Conservation (phyloP, 2,329 filamentous ascomycete genomes). For the Colletotrichum cordylinicola region DNA sequence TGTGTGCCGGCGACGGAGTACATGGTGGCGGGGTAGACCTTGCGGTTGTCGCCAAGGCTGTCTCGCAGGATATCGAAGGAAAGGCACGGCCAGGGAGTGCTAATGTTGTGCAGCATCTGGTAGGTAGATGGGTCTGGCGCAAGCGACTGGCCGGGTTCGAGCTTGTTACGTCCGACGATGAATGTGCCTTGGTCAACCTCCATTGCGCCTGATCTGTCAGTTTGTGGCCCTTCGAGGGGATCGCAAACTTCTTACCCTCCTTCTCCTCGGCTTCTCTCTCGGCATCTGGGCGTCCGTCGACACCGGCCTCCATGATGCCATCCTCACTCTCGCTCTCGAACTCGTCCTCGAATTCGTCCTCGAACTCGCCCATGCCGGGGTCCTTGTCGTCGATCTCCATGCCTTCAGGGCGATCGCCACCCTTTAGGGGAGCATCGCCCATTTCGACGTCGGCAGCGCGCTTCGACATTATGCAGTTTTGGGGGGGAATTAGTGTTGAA, state of each 20-base stretch:
- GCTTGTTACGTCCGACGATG: conserved; percentile 91
- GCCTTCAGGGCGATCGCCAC: conserved; percentile 64
- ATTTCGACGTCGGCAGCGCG: conserved; percentile 58
- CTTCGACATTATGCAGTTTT: conserved; percentile 59
- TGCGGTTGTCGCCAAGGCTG: conserved; percentile 84
- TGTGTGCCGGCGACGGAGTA: conserved; percentile 96
- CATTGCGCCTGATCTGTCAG: conserved; percentile 70
- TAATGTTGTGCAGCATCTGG: conserved; percentile 95
- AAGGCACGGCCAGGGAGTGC: conserved; percentile 94
- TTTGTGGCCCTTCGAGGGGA: not conserved
- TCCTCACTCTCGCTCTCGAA: conserved; percentile 90
- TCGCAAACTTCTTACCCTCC: conserved; percentile 53
- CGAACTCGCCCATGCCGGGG: conserved; percentile 74
- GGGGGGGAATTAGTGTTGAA: not conserved
- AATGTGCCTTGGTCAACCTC: conserved; percentile 94
- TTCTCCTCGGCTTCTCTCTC: conserved; percentile 91
- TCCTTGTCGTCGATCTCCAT: conserved; percentile 71
- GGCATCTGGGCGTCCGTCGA: conserved; percentile 89
- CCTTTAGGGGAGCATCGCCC: conserved; percentile 60
- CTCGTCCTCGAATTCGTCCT: conserved; percentile 94
- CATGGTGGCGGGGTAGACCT: conserved; percentile 92
- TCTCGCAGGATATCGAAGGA: conserved; percentile 94
- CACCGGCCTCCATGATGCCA: conserved; percentile 92
- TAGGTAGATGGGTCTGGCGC: conserved; percentile 94
- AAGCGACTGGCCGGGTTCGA: conserved; percentile 89